Evolutionary conservation across 345 rosid species (phyloP).

Genomic region (Psidium friedrichsthalianum): DNA sequence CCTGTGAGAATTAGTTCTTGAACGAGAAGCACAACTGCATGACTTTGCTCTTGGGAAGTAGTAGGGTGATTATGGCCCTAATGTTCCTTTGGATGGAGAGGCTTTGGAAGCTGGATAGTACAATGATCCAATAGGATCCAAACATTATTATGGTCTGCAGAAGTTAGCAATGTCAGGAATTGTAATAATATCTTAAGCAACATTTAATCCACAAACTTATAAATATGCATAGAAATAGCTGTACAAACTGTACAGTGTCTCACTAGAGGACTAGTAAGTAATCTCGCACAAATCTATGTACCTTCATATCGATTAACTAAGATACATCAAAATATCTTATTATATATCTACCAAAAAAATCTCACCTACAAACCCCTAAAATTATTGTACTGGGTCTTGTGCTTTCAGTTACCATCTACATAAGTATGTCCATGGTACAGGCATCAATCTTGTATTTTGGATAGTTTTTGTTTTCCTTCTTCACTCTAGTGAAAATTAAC

Average conservation of each 20-base stretch:
- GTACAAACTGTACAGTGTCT: background rate
- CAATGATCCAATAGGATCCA: background rate
- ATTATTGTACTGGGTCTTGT: background rate
- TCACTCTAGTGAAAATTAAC: background rate
- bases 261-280: background rate
- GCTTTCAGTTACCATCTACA: background rate
- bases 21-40: background rate
- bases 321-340: background rate
- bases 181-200: background rate
- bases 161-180: background rate
- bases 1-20: background rate
- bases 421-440: background rate
- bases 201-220: background rate
- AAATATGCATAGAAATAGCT: background rate
- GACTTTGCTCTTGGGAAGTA: background rate
- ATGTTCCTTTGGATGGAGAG: background rate
- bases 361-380: background rate
- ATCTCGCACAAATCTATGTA: background rate
- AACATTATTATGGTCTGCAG: background rate
- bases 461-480: background rate
- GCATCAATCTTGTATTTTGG: background rate
- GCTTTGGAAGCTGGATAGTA: background rate
- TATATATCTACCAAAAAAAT: background rate
- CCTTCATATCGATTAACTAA: background rate
- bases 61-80: background rate